A percentile compares a stretch with the other conserved stretches of the same genome.
Evolutionary conservation across 345 rosid genomes (phyloP).

Genomic region (Moricandia moricandioides): DNA sequence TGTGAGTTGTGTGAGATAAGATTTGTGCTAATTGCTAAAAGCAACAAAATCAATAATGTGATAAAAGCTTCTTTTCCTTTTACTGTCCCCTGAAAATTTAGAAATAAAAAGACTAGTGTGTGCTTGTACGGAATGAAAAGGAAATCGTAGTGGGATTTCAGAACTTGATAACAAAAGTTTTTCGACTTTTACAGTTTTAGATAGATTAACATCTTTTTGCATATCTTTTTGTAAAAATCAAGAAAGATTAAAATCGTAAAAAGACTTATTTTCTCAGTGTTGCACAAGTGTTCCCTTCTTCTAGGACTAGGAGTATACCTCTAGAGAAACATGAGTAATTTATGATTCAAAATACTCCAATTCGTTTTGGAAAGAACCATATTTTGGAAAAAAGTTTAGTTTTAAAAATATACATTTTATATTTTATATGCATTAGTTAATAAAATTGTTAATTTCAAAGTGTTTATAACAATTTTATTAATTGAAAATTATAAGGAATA

Average conservation of each 20-base stretch:
- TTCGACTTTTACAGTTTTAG: background rate
- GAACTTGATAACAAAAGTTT: background rate
- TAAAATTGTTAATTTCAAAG: no score
- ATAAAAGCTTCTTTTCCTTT: slow-evolving; percentile 1
- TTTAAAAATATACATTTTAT: no score
- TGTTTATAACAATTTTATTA: no score
- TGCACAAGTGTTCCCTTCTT: background rate
- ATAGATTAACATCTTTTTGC: background rate
- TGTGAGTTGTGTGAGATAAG: slow-evolving; percentile 3
- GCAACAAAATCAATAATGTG: slow-evolving; percentile 17
- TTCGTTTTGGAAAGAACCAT: no score
- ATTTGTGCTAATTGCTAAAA: slow-evolving; percentile 22
- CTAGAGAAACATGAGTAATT: background rate
- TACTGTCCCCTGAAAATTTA: slow-evolving; percentile 4
- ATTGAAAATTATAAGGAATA: no score
- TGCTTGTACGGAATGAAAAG: slow-evolving; percentile 26
- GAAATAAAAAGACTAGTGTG: slow-evolving; percentile 2
- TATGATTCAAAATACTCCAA: background rate
- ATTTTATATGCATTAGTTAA: no score
- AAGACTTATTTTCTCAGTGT: background rate
- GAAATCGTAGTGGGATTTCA: background rate
- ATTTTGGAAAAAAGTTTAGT: no score
- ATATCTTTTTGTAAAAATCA: background rate
- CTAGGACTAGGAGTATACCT: background rate
- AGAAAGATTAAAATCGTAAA: background rate